Conservation (phyloP, 768 basidiomycete species). For the Tremella yokohamensis region DNA sequence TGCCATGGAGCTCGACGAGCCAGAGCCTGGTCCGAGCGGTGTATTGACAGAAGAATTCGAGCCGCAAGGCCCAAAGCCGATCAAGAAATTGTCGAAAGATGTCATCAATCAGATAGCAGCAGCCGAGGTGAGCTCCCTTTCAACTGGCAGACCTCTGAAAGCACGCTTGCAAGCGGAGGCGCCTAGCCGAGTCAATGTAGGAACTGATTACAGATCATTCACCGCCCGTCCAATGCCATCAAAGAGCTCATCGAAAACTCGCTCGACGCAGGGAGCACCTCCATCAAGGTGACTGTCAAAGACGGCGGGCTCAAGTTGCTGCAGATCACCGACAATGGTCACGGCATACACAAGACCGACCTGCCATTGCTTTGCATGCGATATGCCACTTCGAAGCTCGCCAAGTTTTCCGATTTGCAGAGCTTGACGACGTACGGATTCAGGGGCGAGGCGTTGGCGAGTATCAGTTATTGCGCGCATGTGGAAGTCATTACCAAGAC, state of each 20-base stretch:
- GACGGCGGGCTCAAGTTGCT: conserved; percentile 93
- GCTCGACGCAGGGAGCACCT: conserved; percentile 86
- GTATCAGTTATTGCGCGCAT: conserved; percentile 89
- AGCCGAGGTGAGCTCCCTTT: conserved; percentile 54
- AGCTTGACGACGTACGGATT: conserved; percentile 90
- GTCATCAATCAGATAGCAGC: conserved; percentile 87
- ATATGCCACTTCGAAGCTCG: conserved; percentile 91
- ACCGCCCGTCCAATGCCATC: conserved; percentile 85
- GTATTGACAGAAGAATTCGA: conserved; percentile 14
- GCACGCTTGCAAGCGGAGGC: no score
- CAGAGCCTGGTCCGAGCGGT: not conserved
- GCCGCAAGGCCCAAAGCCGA: conserved; percentile 53
- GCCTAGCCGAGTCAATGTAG: no score
- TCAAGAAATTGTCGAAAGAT: conserved; percentile 71
- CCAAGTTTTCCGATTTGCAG: conserved; percentile 77
- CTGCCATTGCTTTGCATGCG: conserved; percentile 86
- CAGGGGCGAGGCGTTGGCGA: conserved; percentile 92
- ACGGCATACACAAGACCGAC: conserved; percentile 84
- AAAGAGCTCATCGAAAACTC: conserved; percentile 95
- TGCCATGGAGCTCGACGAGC: conserved; percentile 17
- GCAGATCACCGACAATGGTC: conserved; percentile 95
- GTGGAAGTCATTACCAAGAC: conserved; percentile 89
- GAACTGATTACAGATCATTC: conserved; percentile 63
- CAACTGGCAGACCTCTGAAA: no score
- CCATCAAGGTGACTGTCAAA: conserved; percentile 81